Base-by-base conservation (phyloP, 2,329 filamentous ascomycete genomes). In the Diaporthe longicolla region DNA sequence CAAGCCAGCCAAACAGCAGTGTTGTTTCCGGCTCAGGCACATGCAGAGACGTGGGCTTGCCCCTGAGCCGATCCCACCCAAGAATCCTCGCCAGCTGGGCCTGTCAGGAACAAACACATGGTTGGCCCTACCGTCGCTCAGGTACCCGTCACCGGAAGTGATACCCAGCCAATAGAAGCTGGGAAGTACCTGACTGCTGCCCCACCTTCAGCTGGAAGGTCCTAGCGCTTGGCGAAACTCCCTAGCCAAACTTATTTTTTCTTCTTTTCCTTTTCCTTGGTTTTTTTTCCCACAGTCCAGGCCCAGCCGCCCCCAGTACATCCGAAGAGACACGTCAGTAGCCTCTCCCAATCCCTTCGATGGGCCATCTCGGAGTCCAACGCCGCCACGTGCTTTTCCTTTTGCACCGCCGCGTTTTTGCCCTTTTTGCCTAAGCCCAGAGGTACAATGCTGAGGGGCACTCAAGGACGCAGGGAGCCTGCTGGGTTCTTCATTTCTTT, bases 51-150 rank as follows among this genome's bases (percentile, higher is more conserved):
- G 70, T 24, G 59, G 26, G 21, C 70, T 63, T 45, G 71, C 74
- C 74, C 74, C 71, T 75, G 71, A 59, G 52, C 66, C 73, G 70
- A 75, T 71, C 70, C 63, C 65, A 75, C 57, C 73, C 57, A 48
- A 35, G 71, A 73, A 54, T 37, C 72, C 77, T 77, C 77, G 70
- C 70, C 48, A 57, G 43, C 50, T 17, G 58, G 77, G 79, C 83
- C 82, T 83, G 81, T 83, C 78, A 83, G 78, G 79, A 79, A 78
- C 76, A 77, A 79, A 82, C 83, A 84, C 82, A 84, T 84, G 82
- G 81, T 68, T 75, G 71, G 57, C 65, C 63, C 71, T 43, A 58
- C 13, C 79, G 77, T 74, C 79, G 82, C 82, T 81, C 83, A 85
- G 84, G 84, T 82, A 85, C 84, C 83, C 82, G 83, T 81, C 78